Percentiles rank a stretch among this genome's conserved stretches.
Conservation (phyloP, 805 yeast genomes). For the Lipomyces oligophaga region DNA sequence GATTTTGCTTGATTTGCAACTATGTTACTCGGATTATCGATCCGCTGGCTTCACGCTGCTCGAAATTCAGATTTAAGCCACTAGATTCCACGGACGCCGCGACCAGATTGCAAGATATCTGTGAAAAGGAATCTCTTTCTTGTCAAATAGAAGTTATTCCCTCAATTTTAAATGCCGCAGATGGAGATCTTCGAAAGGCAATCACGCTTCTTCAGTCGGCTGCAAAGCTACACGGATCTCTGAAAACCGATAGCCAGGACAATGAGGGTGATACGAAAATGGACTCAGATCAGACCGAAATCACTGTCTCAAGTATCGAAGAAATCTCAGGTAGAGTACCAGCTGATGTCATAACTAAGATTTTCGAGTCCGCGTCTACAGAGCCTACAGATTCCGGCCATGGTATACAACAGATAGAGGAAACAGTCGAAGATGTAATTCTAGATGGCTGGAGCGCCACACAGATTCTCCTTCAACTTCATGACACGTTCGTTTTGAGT, state of each 20-base stretch:
- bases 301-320: slow-evolving; percentile 49
- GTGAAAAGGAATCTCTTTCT: slow-evolving; percentile 47
- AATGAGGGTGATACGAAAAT: slow-evolving; percentile 23
- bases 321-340: slow-evolving; percentile 80
- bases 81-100: slow-evolving; percentile 70
- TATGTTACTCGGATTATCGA: slow-evolving; percentile 95
- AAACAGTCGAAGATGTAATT: slow-evolving; percentile 50
- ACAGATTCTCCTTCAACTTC: slow-evolving; percentile 67
- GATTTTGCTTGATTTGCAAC: slow-evolving; percentile 93
- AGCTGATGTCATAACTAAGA: slow-evolving; percentile 42
- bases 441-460: slow-evolving; percentile 77
- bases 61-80: slow-evolving; percentile 85
- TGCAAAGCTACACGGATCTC: slow-evolving; percentile 50
- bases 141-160: slow-evolving; percentile 54
- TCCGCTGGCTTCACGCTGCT: slow-evolving; percentile 93
- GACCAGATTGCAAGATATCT: slow-evolving; percentile 59
- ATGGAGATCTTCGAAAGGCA: slow-evolving; percentile 91
- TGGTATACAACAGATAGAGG: slow-evolving; percentile 41
- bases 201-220: slow-evolving; percentile 87
- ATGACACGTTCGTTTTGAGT: slow-evolving; percentile 58
- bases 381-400: slow-evolving; percentile 27
- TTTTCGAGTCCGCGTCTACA: slow-evolving; percentile 40
- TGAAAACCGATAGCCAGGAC: slow-evolving; percentile 10
- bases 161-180: slow-evolving; percentile 65
- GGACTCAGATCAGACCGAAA: slow-evolving; percentile 39